Percentiles rank a stretch among this genome's conserved stretches.
phyloP scores from a whole-genome alignment of 2,329 filamentous ascomycete species.

The Cytospora chrysosperma region DNA sequence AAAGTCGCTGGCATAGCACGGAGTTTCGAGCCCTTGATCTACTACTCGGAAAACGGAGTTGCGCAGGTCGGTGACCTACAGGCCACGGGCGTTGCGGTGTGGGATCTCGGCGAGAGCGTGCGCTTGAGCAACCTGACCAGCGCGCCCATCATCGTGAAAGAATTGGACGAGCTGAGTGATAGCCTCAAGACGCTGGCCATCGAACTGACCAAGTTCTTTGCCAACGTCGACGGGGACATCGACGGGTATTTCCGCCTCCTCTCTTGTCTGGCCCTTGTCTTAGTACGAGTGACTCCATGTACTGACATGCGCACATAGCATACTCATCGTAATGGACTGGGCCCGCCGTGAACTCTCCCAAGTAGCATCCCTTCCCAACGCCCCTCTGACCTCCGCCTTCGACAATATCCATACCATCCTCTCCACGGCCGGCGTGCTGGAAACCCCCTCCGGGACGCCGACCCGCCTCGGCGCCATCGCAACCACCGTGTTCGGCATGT shows the following conservation, averaged over 20 bases:
- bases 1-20: constrained; percentile 88
- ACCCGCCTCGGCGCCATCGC: constrained; percentile 69
- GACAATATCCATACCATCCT: constrained; percentile 82
- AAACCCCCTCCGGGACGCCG: constrained; percentile 55
- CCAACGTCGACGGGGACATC: constrained; percentile 88
- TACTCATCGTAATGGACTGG: constrained; percentile 96
- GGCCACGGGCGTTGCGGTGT: constrained; percentile 88
- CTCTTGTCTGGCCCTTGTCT: not conserved
- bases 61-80: constrained; percentile 84
- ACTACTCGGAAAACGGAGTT: constrained; percentile 88
- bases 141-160: constrained; percentile 78
- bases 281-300: not conserved
- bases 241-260: constrained; percentile 59
- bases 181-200: constrained; percentile 80
- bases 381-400: constrained; percentile 68
- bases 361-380: constrained; percentile 56
- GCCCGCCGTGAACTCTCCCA: constrained; percentile 79
- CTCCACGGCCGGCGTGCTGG: constrained; percentile 60
- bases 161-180: constrained; percentile 82
- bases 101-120: constrained; percentile 91
- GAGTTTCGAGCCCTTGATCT: constrained; percentile 90
- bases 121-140: constrained; percentile 88
- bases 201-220: constrained; percentile 89
- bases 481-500: constrained; percentile 74
- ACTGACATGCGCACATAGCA: constrained; percentile 45